A percentile compares a stretch with the other conserved stretches of the same genome.
Conservation (phyloP, 73 alveolate species). For the Paramecium bursaria region DNA sequence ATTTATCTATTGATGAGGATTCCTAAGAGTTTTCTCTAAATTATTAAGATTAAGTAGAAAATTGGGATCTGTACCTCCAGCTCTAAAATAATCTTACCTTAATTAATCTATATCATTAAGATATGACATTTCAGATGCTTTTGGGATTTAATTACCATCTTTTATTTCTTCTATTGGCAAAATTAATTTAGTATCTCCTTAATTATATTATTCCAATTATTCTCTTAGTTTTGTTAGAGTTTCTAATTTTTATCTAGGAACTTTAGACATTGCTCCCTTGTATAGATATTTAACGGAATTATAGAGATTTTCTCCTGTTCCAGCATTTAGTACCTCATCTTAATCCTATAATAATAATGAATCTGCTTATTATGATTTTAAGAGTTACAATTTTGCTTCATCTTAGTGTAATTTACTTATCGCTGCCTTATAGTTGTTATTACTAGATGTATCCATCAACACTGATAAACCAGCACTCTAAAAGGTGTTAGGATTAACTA, state of each 20-base stretch:
- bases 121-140: not conserved
- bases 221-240: not conserved
- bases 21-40: constrained; percentile 34
- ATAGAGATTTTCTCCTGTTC: constrained; percentile 38
- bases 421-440: constrained; percentile 37
- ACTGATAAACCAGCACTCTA: constrained; percentile 29
- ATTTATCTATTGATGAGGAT: not conserved
- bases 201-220: constrained; percentile 51
- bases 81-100: constrained; percentile 49
- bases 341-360: not conserved
- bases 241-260: constrained; percentile 32
- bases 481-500: constrained; percentile 10
- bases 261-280: not conserved
- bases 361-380: constrained; percentile 53
- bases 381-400: constrained; percentile 39
- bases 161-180: constrained; percentile 46
- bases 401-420: constrained; percentile 13
- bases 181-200: constrained; percentile 39
- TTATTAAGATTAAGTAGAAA: constrained; percentile 14
- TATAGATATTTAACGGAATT: constrained; percentile 19
- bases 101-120: constrained; percentile 40
- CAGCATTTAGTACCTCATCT: constrained; percentile 54
- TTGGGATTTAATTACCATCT: not conserved
- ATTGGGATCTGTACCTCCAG: constrained; percentile 60
- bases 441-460: constrained; percentile 30